Evolutionary conservation across 1,284 basidiomycete genomes (phyloP), one percentile per base, ranked within the genome.

Genomic region (Mycena sp.): DNA sequence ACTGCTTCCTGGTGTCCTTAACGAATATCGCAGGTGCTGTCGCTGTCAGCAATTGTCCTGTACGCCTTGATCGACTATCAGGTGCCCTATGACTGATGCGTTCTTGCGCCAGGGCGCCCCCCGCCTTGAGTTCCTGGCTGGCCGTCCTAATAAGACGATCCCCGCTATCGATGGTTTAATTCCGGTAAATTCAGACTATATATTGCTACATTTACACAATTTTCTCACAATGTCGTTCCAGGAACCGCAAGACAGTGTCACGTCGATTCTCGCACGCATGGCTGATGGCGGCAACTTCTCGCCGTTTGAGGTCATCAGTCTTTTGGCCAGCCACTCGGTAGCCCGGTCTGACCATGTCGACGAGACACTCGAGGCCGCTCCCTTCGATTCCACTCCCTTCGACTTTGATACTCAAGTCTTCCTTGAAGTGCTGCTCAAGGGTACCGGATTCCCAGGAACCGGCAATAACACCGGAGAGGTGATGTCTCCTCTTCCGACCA

Each of bases 371-470:
- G 50, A 43, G 1, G 57, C 57, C 1, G 56, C 51, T 23, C 77
- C 78, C 2, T 77, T 79, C 61, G 76, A 78, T 50, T 76, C 74
- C 50, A 74, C 73, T 9, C 72, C 74, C 10, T 56, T 49, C 10
- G 61, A 71, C 30, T 80, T 81, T 62, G 80, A 82, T 65, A 71
- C 77, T 12, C 80, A 82, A 67, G 76, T 81, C 71, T 81, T 78
- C 69, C 68, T 80, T 50, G 78, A 80, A 68, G 75, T 76, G 28
- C 72, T 76, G 59, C 74, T 81, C 28, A 67, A 71, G 40, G 78
- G 79, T 28, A 73, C 70, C 0, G 45, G 52, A 2, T 78, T 76
- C 72, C 76, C 77, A 11, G 75, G 67, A 40, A 62, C 51, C 16
- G 32, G 3, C 25, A 46, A 38, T 37, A 59, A 54, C n/a, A 11